These are phyloP conservation scores for Globisporangium lucens DNA, from an alignment of 352 stramenopile genomes.

Conservation along the genomic window DNA sequence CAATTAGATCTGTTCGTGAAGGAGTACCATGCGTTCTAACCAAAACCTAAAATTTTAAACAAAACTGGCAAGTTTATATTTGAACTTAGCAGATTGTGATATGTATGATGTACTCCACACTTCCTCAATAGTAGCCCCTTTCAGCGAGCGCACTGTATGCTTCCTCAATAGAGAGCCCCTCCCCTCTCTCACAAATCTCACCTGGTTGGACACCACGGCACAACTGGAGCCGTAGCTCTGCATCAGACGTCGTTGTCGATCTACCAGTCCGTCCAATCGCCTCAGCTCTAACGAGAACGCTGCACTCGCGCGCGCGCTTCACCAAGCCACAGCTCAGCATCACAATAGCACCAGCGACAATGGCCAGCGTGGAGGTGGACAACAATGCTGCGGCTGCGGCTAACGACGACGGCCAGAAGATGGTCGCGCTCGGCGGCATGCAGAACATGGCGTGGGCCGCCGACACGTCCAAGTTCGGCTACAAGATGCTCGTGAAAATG, in stretches of 20 bases:
- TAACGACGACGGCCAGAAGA: conserved; percentile 24
- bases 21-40: conserved; percentile 74
- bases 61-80: background rate
- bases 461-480: conserved; percentile 92
- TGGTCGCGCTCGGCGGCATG: conserved; percentile 81
- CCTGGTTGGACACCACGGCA: background rate
- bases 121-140: background rate
- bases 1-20: conserved; percentile 61
- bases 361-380: conserved; percentile 14
- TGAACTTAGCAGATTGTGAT: background rate
- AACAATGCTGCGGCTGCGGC: background rate
- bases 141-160: background rate
- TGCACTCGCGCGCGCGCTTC: background rate
- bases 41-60: conserved; percentile 13
- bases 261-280: background rate
- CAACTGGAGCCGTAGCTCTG: background rate
- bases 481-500: conserved; percentile 96
- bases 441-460: conserved; percentile 88
- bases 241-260: background rate
- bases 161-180: background rate
- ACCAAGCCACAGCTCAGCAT: background rate
- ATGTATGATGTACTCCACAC: background rate
- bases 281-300: background rate
- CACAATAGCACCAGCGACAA: background rate
- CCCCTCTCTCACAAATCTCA: background rate